Conservation (phyloP, 441 rosid species). For the Erodium moschatum region DNA sequence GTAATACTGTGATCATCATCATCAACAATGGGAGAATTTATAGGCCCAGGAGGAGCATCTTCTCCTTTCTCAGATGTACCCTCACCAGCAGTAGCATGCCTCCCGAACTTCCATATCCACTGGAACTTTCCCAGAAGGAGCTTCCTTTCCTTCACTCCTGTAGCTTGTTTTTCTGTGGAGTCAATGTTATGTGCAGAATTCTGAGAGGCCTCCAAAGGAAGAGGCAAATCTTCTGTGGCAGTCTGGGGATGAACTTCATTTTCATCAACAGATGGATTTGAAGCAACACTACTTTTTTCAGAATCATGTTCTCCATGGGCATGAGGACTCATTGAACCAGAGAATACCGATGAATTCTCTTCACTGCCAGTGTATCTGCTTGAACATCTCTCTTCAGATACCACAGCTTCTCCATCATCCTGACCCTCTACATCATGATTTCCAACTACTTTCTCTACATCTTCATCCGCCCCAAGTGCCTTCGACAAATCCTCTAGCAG, state of each 20-base stretch:
- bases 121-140: conserved; percentile 57
- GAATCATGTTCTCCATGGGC: conserved; percentile 49
- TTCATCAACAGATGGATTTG: conserved; percentile 39
- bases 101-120: conserved; percentile 87
- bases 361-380: conserved; percentile 41
- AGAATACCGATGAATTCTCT: conserved; percentile 47
- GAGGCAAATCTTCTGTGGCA: conserved; percentile 30
- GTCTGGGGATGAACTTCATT: conserved; percentile 27
- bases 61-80: conserved; percentile 39
- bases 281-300: conserved; percentile 48
- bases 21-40: conserved; percentile 30
- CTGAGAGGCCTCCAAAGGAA: conserved; percentile 32
- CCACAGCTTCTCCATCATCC: conserved; percentile 27
- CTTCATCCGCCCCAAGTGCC: conserved; percentile 44
- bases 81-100: conserved; percentile 35
- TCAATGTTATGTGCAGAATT: conserved; percentile 26
- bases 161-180: conserved; percentile 24
- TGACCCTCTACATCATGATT: conserved; percentile 21
- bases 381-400: conserved; percentile 33
- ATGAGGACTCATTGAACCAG: conserved; percentile 48
- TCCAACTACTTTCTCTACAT: conserved; percentile 22
- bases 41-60: conserved; percentile 23
- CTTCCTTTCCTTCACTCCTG: conserved; percentile 41
- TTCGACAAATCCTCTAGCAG: conserved; percentile 60
- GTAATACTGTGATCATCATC: conserved; percentile 19